Conservation (phyloP, 106 monocot species). For the Iris macrosiphon region DNA sequence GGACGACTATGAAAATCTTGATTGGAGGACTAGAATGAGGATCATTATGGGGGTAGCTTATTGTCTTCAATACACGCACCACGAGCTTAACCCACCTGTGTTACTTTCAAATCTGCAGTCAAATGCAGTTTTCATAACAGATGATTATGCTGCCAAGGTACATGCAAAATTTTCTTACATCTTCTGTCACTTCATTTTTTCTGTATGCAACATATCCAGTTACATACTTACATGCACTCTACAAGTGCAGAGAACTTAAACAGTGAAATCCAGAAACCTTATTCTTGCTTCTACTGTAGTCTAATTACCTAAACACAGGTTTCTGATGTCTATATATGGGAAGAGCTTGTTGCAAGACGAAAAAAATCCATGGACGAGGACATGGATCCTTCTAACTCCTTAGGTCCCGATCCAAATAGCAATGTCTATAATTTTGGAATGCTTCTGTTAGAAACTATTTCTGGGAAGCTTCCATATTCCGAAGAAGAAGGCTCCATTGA, state of each 20-base stretch:
- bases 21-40: slow-evolving; percentile 78
- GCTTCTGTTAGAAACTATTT: slow-evolving; percentile 49
- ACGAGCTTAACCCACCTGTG: slow-evolving; percentile 70
- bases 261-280: not conserved
- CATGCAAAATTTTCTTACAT: not conserved
- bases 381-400: slow-evolving; percentile 3
- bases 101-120: slow-evolving; percentile 38
- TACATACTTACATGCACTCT: too few species aligned
- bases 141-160: slow-evolving; percentile 94
- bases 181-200: too few species aligned
- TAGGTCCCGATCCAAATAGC: slow-evolving; percentile 13
- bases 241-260: too few species aligned
- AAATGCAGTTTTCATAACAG: slow-evolving; percentile 44
- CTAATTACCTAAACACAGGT: slow-evolving; percentile 20
- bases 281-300: not conserved
- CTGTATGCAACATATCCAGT: too few species aligned
- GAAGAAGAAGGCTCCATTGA: slow-evolving; percentile 46
- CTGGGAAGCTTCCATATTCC: slow-evolving; percentile 31
- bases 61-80: slow-evolving; percentile 82
- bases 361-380: slow-evolving; percentile 11
- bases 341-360: slow-evolving; percentile 15
- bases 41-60: slow-evolving; percentile 87
- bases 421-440: slow-evolving; percentile 44
- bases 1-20: slow-evolving; percentile 65
- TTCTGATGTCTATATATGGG: slow-evolving; percentile 35